A percentile compares a stretch with the other conserved stretches of the same genome.
phyloP scores from a whole-genome alignment of 108 stramenopile genomes.

The Nannochloropsis salina region DNA sequence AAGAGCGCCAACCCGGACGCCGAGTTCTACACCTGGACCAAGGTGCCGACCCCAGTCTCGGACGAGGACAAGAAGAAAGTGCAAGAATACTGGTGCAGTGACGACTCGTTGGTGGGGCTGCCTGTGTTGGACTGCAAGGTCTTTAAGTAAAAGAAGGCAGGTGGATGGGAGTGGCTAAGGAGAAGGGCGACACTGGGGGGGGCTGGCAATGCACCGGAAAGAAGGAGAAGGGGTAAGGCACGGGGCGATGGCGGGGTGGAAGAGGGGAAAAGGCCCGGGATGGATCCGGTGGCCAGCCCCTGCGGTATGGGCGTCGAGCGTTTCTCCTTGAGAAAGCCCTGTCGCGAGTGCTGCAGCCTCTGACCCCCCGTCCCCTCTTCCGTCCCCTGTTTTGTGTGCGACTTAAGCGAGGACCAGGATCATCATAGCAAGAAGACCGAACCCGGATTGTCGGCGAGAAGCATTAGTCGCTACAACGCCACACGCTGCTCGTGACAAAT shows the following conservation, averaged over 20 bases:
- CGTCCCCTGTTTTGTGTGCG: too few relatives aligned
- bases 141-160: slow-evolving; percentile 58
- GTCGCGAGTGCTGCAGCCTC: too few relatives aligned
- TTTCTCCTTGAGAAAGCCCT: too few relatives aligned
- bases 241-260: background rate
- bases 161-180: background rate
- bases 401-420: too few relatives aligned
- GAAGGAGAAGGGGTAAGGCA: background rate
- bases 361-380: too few relatives aligned
- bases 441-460: too few relatives aligned
- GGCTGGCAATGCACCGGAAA: background rate
- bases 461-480: too few relatives aligned
- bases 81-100: slow-evolving; percentile 61
- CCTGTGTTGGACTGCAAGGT: slow-evolving; percentile 61
- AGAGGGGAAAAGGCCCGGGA: background rate
- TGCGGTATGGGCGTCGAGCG: too few relatives aligned
- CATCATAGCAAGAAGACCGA: too few relatives aligned
- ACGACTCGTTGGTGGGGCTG: slow-evolving; percentile 56
- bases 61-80: slow-evolving; percentile 57
- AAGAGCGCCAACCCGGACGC: slow-evolving; percentile 65
- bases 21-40: slow-evolving; percentile 67
- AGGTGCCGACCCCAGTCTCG: slow-evolving; percentile 58
- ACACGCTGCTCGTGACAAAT: too few relatives aligned
- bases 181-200: background rate
- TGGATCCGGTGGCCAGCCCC: background rate